Conservation (phyloP, 768 basidiomycete species). For the Boletus patriciae region DNA sequence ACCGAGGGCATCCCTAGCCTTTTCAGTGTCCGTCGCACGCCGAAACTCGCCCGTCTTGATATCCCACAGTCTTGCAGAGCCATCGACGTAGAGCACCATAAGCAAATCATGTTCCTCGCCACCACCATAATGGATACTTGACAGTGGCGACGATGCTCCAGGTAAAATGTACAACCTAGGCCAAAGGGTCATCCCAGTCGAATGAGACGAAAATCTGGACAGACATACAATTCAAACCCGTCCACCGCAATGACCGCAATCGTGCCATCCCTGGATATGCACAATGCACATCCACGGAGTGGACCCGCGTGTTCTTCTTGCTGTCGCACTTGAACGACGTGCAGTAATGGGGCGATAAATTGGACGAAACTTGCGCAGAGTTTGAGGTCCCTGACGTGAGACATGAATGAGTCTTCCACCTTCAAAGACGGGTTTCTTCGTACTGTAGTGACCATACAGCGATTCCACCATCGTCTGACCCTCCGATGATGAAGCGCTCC, state of each 20-base stretch:
- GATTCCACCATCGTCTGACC: constrained; percentile 76
- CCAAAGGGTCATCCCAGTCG: not conserved
- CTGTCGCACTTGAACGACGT: constrained; percentile 53
- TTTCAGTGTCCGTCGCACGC: constrained; percentile 74
- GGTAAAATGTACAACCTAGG: constrained; percentile 78
- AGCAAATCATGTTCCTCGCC: constrained; percentile 54
- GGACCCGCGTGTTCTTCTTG: constrained; percentile 52
- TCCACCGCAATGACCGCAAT: constrained; percentile 76
- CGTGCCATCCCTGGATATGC: constrained; percentile 76
- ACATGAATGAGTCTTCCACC: not conserved
- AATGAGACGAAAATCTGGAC: not conserved
- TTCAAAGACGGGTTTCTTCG: constrained; percentile 18
- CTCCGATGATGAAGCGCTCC: constrained; percentile 67
- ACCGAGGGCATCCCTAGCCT: constrained; percentile 69
- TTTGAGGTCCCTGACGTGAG: constrained; percentile 55
- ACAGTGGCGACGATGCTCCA: constrained; percentile 69
- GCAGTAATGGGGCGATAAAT: constrained; percentile 63
- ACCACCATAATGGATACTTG: constrained; percentile 59
- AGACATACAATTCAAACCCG: constrained; percentile 73
- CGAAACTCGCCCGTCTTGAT: constrained; percentile 78
- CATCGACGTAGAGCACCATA: constrained; percentile 72
- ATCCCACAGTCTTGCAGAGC: constrained; percentile 86
- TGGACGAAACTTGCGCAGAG: constrained; percentile 70
- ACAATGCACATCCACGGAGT: constrained; percentile 67
- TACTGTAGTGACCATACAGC: constrained; percentile 72